phyloP scores from a whole-genome alignment of 805 yeast genomes.

The Yueomyces sinensis region DNA sequence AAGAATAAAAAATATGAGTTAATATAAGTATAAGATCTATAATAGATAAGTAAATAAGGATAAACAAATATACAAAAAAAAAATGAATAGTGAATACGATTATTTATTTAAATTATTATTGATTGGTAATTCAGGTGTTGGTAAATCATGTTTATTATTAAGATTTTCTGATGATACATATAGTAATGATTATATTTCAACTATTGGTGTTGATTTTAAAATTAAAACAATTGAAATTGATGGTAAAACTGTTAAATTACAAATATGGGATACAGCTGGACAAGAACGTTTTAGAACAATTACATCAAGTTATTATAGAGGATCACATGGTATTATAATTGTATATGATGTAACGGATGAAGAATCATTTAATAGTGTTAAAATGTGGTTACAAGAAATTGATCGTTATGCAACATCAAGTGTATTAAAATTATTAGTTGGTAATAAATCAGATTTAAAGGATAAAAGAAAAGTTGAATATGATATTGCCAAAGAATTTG shows the following conservation, averaged over 20 bases:
- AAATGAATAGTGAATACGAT: slow-evolving; percentile 92
- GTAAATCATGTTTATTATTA: slow-evolving; percentile 87
- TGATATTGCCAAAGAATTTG: slow-evolving; percentile 93
- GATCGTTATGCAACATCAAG: slow-evolving; percentile 98
- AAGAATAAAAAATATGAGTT: too few relatives aligned
- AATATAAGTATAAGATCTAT: neutral
- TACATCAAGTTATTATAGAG: slow-evolving; percentile 94
- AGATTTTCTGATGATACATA: slow-evolving; percentile 96
- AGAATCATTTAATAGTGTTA: slow-evolving; percentile 89
- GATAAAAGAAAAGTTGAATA: slow-evolving; percentile 94
- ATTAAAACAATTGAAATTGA: slow-evolving; percentile 85
- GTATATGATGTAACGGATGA: slow-evolving; percentile 98
- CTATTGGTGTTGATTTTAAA: slow-evolving; percentile 94
- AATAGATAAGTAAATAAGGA: neutral
- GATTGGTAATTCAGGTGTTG: slow-evolving; percentile 98
- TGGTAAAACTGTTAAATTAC: slow-evolving; percentile 93
- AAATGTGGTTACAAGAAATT: slow-evolving; percentile 97
- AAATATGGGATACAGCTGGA: slow-evolving; percentile 99
- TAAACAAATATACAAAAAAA: neutral
- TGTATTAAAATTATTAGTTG: slow-evolving; percentile 88
- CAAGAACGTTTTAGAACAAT: slow-evolving; percentile 97
- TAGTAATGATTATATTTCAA: slow-evolving; percentile 92
- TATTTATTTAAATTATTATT: slow-evolving; percentile 86
- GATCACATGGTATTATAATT: slow-evolving; percentile 96
- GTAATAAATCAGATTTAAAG: slow-evolving; percentile 88